A percentile compares a stretch with the other conserved stretches of the same genome.
Conservation (phyloP, 495 filamentous ascomycete genomes). For the Xylaria flabelliformis region DNA sequence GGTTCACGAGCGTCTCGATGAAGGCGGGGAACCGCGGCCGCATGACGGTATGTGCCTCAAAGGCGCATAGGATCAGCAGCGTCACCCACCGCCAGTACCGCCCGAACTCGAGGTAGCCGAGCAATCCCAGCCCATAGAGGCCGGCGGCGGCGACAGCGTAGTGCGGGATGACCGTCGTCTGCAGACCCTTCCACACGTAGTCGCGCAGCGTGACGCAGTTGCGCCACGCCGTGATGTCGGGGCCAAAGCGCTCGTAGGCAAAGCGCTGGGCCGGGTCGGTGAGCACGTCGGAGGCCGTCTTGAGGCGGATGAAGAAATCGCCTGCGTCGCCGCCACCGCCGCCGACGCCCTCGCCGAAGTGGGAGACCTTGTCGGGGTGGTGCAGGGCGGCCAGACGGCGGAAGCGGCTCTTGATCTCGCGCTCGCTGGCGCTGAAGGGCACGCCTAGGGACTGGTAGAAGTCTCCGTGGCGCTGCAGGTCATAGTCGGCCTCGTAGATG, state of each 20-base stretch:
- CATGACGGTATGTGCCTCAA: conserved; percentile 77
- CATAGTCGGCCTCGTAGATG: conserved; percentile 89
- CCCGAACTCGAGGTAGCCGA: conserved; percentile 85
- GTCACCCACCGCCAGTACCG: conserved; percentile 90
- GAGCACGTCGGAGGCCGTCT: conserved; percentile 83
- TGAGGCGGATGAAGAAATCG: conserved; percentile 79
- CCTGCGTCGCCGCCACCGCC: conserved; percentile 49
- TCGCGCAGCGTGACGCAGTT: conserved; percentile 75
- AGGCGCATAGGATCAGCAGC: conserved; percentile 68
- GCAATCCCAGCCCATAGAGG: conserved; percentile 71
- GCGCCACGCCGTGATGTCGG: conserved; percentile 71
- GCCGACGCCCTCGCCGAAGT: neutral
- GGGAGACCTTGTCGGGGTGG: conserved; percentile 84
- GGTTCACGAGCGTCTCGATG: conserved; percentile 66
- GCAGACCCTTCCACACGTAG: conserved; percentile 70
- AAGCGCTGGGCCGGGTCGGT: conserved; percentile 79
- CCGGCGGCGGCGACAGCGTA: conserved; percentile 68
- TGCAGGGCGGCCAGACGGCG: conserved; percentile 80
- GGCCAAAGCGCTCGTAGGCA: conserved; percentile 92
- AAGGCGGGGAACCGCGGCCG: conserved; percentile 65
- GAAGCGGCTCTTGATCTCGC: conserved; percentile 82
- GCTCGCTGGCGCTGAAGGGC: conserved; percentile 70
- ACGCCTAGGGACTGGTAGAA: conserved; percentile 81
- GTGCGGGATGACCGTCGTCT: conserved; percentile 62
- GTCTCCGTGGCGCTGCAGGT: conserved; percentile 70